Base-by-base conservation (phyloP, 192 early-diverging fungal species). In the Spinellus fusiger region DNA sequence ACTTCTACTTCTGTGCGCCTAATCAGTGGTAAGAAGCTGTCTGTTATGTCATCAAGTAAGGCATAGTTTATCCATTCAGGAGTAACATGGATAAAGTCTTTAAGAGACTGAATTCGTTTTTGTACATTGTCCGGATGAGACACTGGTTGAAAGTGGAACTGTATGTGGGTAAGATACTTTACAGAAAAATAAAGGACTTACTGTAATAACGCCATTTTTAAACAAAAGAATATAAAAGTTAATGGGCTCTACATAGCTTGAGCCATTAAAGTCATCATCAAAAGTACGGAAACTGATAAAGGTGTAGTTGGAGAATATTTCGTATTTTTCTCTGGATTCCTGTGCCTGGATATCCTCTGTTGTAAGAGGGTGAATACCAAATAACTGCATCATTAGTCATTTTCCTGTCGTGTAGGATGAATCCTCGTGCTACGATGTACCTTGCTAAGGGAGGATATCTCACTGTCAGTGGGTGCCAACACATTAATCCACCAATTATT, bases 311-410 rank as follows among this genome's bases (percentile, higher is more conserved):
- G 73, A 64, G 60, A 89, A 94, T 2, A 86, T 74, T 73, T 98
- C 95, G 54, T 90, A 91, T 65, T 96, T 97, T 79, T 99, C 96
- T 9, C 95, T 81, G 5, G 87, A 81, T 57, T 93, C 89, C 31
- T 90, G 83, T 10, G 85, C 88, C 50, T 80, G 75, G 56, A 99
- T 94, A 69, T 99, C 96, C 74, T 99, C 92, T 20, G 79, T 61
- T 4, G 89, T 89, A 27, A 91, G 74, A 7, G 89, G 88, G 70
- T 93, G 89, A 29, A 91, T 73, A 16, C 73, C 73, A 69, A 93
- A 85, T 12, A 85, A 59, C 56, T 84, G 66, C 50, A 20, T n/a
- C n/a, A n/a, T n/a, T n/a, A 35, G 8, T 8, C 16, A 56, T 22
- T 4, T 5, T 8, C 3, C 15, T 32, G 22, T 31, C 25, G 15